Evolutionary conservation across 228 moss, liverwort and hornwort genomes (phyloP), one percentile per base, ranked within the genome.

Genomic region (Sphagnum magellanicum): DNA sequence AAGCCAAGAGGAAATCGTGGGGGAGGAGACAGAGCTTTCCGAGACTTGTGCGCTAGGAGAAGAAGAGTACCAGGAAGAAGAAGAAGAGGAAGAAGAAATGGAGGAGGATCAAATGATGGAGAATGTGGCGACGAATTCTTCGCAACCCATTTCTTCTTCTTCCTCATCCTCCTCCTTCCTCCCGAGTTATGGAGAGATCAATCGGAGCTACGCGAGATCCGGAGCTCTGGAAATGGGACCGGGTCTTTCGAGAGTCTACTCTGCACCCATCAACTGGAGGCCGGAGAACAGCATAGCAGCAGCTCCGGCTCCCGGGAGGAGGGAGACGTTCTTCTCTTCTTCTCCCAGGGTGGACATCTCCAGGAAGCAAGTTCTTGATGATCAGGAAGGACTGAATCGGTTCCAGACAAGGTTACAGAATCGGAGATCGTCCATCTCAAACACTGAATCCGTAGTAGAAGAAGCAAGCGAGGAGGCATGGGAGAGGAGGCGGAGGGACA

Each of bases 201-300:
- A 51, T 14, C 50, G 49, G 67, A 13, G 49, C 11, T 6, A 51
- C 49, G 4, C 51, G 14, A 4, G 15, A 17, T 52, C 67, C 15
- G 16, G 49, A 67, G 13, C 50, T 49, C 49, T 14, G 49, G 67
- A 14, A 52, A 49, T 16, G 51, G 8, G 67, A 6, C 67, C 67
- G 50, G 17, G 13, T 17, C 14, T 67, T 15, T 67, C 67, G 16
- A 14, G 67, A 16, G 67, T 67, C 50, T 67, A 49, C 10, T 67
- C 67, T 51, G 67, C 67, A 50, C 67, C 67, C 15, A 67, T 67
- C 49, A 67, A 67, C 52, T 67, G 67, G 67, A 50, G 51, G 12
- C 67, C 67, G 13, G 67, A 67, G 13, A 67, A 15, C 15, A 15
- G 50, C 14, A 49, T 15, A 51, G 67, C 15, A 5, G 50, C 5